Evolutionary conservation across 2,329 filamentous ascomycete species (phyloP), one percentile per base, ranked within the genome.

Genomic region (Periconia sp.): DNA sequence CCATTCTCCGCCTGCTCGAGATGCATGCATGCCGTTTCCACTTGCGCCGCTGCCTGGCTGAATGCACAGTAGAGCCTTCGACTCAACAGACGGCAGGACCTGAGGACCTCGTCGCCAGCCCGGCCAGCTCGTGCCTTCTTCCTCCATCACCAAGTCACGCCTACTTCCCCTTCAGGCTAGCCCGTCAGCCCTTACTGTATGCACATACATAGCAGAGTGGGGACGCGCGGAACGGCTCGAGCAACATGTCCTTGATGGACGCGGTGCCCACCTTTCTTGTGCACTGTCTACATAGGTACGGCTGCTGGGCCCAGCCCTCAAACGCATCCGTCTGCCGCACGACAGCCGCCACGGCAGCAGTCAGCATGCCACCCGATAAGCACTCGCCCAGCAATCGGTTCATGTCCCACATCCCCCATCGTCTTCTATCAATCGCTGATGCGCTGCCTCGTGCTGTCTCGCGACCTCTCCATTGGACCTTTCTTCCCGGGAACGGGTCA

Each of bases 371-470:
- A 28, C 31, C 13, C 36, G 31, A 40, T 39, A 36, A 40, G 40
- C 39, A 36, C 24, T 30, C 13, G 19, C 34, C 36, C 36, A 35
- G 40, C 41, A 49, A 49, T 45, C 41, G 46, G 41, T 37, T 38
- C 46, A 15, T 38, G 31, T 42, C 34, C 46, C 42, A 28, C 24
- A 35, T 43, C 38, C 46, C 31, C 46, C 6, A 29, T 7, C 15
- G 25, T 37, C 37, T 30, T 35, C 40, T 36, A 25, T 44, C 30
- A 17, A 37, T 43, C 29, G 42, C 41, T 46, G 46, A 45, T 46
- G 35, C 24, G 26, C 25, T 38, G 32, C 29, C 42, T 24, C 42
- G 42, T 50, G 42, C 18, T 29, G 25, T 30, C 22, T 22, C 3
- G n/a, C n/a, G 12, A 19, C 18, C 18, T 33, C 18, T 32, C 40